phyloP scores from a whole-genome alignment of 2,329 filamentous ascomycete genomes.

The Aspergillus pseudonomiae region DNA sequence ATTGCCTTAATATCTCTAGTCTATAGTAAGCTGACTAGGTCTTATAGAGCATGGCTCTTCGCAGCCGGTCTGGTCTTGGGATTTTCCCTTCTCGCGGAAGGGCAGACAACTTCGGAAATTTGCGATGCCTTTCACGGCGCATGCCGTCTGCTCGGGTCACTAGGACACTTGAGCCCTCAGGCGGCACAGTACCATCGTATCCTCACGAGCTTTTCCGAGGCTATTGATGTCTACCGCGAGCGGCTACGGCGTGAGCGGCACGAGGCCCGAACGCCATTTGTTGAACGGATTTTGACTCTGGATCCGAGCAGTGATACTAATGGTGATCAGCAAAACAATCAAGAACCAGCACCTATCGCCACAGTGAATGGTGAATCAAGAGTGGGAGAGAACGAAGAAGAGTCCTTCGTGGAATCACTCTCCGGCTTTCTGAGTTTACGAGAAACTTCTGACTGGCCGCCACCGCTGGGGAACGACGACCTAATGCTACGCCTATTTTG shows the following conservation, averaged over 20 bases:
- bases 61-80: conserved; percentile 11
- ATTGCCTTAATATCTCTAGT: neutral
- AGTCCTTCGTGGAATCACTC: neutral
- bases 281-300: neutral
- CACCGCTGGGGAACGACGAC: neutral
- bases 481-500: neutral
- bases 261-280: conserved; percentile 2
- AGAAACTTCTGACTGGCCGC: neutral
- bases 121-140: conserved; percentile 1
- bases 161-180: conserved; percentile 12
- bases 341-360: neutral
- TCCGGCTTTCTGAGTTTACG: neutral
- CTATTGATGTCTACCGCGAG: neutral
- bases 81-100: conserved; percentile 10
- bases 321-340: neutral
- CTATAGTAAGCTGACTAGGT: neutral
- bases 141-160: neutral
- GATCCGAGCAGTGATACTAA: neutral
- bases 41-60: conserved; percentile 12
- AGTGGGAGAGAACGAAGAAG: neutral
- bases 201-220: conserved; percentile 5
- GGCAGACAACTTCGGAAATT: conserved; percentile 6
- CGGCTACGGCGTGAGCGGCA: neutral
- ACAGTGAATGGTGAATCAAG: neutral
- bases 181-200: conserved; percentile 10